These are phyloP conservation scores for Dichotomocladium elegans DNA, from an alignment of 371 early-diverging fungal genomes.

Conservation along the genomic window DNA sequence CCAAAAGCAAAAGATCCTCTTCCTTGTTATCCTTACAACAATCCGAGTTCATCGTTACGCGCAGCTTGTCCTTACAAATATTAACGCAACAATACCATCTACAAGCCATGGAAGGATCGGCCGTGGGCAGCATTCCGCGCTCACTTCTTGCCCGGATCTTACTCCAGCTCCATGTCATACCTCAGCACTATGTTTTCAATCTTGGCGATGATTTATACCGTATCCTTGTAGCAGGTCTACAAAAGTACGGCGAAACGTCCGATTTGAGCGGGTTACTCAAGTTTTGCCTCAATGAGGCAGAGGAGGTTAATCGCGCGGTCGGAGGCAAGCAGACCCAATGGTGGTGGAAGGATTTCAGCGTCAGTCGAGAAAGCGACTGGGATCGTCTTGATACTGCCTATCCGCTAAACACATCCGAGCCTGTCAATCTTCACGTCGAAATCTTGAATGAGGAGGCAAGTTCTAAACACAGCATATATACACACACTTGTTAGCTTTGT, in stretches of 20 bases:
- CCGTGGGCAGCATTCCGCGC: conserved; percentile 26
- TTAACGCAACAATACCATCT: no score
- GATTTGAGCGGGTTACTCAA: conserved; percentile 32
- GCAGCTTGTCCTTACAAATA: no score
- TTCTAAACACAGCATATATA: neutral
- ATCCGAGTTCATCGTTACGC: no score
- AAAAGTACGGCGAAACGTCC: conserved; percentile 23
- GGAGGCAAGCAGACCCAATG: neutral
- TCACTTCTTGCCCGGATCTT: conserved; percentile 28
- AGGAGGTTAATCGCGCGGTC: neutral
- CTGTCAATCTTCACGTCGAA: conserved; percentile 15
- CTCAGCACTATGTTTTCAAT: conserved; percentile 7
- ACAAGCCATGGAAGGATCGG: conserved; percentile 30
- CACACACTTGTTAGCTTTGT: neutral
- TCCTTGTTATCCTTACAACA: no score
- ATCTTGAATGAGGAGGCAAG: conserved; percentile 8
- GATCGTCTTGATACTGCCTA: conserved; percentile 3
- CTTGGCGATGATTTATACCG: conserved; percentile 12
- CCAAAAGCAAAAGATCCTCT: no score
- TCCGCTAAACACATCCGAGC: conserved; percentile 1
- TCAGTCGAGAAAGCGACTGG: conserved; percentile 17
- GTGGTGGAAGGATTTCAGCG: conserved; percentile 12
- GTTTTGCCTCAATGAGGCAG: conserved; percentile 19
- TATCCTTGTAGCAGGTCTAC: conserved; percentile 23
- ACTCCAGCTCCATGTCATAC: conserved; percentile 27